Evolutionary conservation across 176 grass and related monocot species (phyloP), one percentile per base, ranked within the genome.

Genomic region (maize (Zea mays)): DNA sequence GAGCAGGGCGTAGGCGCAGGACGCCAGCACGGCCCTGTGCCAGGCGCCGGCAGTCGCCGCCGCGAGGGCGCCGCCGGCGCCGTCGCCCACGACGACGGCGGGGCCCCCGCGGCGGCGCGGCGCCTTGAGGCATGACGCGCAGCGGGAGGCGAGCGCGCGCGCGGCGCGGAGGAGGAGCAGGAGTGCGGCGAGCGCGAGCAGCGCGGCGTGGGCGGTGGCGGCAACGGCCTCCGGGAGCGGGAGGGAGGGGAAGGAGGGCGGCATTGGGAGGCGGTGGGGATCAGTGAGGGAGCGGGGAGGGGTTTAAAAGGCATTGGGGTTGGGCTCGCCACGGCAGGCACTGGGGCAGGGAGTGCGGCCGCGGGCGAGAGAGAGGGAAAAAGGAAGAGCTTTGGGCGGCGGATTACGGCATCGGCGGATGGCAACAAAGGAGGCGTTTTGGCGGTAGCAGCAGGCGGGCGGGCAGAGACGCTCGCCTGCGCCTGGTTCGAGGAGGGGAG

Each of bases 261-360:
- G 86, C 86, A 88, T 88, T 84, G 81, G 81, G 56, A 84, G 85
- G 78, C 55, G 80, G 68, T 59, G 19, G 65, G 82, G 71, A 81
- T 76, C 63, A 41, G 71, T 48, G 65, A 35, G 35, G 77, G 69
- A 16, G 75, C 74, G 62, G 81, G 70, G 76, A 61, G 58, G 77
- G 86, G 77, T 77, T 85, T 88, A 88, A 85, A 88, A 88, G 86
- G 86, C 86, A 88, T 88, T 51, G 82, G 77, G 43, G 14, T 66
- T 21, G 65, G 86, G 63, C 80, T 79, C 35, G 81, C 75, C 81
- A 62, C 62, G 55, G 74, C 20, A 52, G 67, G 27, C 27, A 27
- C 27, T 27, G 52, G 46, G 12, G 5, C 0, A 41, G 51, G 55
- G 55, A 20, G 58, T 12, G 69, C 20, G 14, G 84, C 54, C 19